A percentile compares a stretch with the other conserved stretches of the same genome.
phyloP scores from a whole-genome alignment of 2,329 filamentous ascomycete species.

The Talaromyces marneffei region DNA sequence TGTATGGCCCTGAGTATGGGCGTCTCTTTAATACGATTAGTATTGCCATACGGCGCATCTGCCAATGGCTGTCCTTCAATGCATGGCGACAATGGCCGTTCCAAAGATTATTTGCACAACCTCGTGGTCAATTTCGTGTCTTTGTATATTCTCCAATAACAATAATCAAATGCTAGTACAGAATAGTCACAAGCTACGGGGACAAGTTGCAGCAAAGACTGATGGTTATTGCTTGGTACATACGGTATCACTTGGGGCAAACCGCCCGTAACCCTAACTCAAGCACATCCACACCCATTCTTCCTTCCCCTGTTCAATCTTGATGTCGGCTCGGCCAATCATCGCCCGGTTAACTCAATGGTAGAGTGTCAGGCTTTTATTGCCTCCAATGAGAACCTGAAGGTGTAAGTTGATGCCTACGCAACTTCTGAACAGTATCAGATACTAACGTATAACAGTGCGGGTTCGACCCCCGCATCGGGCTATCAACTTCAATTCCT shows the following conservation, averaged over 20 bases:
- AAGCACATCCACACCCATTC: background rate
- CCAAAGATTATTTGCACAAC: no score
- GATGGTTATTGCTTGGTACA: background rate
- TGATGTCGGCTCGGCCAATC: background rate
- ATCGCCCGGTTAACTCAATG: constrained; percentile 1
- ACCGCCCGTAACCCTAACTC: background rate
- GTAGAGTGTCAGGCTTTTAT: constrained; percentile 4
- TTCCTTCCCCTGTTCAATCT: no score
- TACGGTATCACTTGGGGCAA: background rate
- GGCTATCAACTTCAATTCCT: background rate
- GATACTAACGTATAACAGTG: background rate
- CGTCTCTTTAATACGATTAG: no score
- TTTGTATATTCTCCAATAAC: no score
- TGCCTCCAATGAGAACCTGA: background rate
- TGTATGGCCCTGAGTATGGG: no score
- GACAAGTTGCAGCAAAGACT: no score
- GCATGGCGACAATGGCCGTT: no score
- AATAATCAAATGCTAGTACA: no score
- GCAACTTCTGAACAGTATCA: background rate
- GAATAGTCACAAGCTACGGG: no score
- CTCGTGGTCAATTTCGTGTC: no score
- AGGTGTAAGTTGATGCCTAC: background rate
- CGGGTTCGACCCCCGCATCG: constrained; percentile 3
- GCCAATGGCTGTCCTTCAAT: no score
- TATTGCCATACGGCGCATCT: no score